phyloP scores from a whole-genome alignment of 306 rosid species.

The Rosa chinensis region DNA sequence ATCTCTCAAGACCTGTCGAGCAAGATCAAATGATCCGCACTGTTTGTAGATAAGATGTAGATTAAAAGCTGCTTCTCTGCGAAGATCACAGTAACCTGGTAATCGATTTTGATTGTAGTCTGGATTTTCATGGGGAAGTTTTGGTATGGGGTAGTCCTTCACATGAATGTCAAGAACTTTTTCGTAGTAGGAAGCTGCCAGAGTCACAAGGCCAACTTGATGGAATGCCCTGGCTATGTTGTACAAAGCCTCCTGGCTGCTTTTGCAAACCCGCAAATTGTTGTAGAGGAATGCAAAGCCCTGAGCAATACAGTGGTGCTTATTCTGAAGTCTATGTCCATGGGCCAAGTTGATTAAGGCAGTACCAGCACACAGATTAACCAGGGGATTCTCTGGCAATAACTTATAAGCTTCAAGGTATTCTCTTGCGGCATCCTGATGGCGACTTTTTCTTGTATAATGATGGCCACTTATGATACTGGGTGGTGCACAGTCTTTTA shows the following conservation, averaged over 20 bases:
- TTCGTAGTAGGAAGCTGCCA: slow-evolving; percentile 68
- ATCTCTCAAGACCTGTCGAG: slow-evolving; percentile 79
- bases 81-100: slow-evolving; percentile 73
- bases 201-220: slow-evolving; percentile 76
- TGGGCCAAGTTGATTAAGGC: slow-evolving; percentile 81
- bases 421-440: slow-evolving; percentile 87
- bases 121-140: slow-evolving; percentile 60
- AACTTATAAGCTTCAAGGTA: slow-evolving; percentile 86
- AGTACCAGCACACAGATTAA: slow-evolving; percentile 88
- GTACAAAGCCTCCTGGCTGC: slow-evolving; percentile 86
- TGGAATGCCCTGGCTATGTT: slow-evolving; percentile 82
- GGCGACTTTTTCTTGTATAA: slow-evolving; percentile 61
- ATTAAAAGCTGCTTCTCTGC: slow-evolving; percentile 86
- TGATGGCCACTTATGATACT: slow-evolving; percentile 76
- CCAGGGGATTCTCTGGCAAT: slow-evolving; percentile 70
- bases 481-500: slow-evolving; percentile 75
- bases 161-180: slow-evolving; percentile 60
- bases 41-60: slow-evolving; percentile 78
- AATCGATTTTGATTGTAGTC: slow-evolving; percentile 30
- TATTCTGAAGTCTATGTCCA: slow-evolving; percentile 86
- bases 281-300: slow-evolving; percentile 88
- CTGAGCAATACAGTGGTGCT: slow-evolving; percentile 82
- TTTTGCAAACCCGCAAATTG: slow-evolving; percentile 58
- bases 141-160: slow-evolving; percentile 71
- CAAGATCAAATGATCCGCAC: slow-evolving; percentile 87